These are phyloP conservation scores for Chloranthus sessilifolius DNA, from an alignment of 164 flowering plant species.

Conservation along the genomic window DNA sequence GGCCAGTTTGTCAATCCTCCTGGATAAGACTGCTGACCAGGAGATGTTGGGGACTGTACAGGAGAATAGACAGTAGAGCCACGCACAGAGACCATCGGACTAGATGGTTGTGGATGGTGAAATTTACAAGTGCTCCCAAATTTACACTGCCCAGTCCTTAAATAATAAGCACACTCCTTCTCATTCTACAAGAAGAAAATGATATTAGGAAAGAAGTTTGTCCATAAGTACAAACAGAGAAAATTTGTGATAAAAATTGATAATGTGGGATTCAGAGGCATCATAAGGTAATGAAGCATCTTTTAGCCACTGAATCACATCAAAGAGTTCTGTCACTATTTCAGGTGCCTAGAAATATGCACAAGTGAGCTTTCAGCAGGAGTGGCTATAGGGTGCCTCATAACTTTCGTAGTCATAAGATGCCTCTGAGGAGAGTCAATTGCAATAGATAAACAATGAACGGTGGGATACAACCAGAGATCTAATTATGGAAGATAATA, in stretches of 20 bases:
- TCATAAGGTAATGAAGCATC: too few relatives aligned
- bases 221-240: background rate
- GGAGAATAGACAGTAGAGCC: constrained; percentile 83
- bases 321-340: too few relatives aligned
- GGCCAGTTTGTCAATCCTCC: constrained; percentile 73
- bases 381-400: too few relatives aligned
- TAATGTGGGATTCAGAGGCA: too few relatives aligned
- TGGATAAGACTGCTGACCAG: constrained; percentile 78
- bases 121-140: constrained; percentile 92
- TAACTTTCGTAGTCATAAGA: too few relatives aligned
- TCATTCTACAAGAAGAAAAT: constrained; percentile 55
- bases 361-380: too few relatives aligned
- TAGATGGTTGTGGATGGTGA: constrained; percentile 94
- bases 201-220: background rate
- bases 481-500: background rate
- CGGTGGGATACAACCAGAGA: too few relatives aligned
- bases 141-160: constrained; percentile 95
- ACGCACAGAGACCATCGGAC: constrained; percentile 65
- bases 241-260: too few relatives aligned
- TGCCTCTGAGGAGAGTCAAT: too few relatives aligned
- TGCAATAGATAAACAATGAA: constrained; percentile 2
- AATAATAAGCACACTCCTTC: constrained; percentile 83
- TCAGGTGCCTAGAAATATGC: too few relatives aligned
- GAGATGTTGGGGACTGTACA: constrained; percentile 67
- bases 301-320: too few relatives aligned